Percentiles rank a stretch among this genome's conserved stretches.
phyloP scores from a whole-genome alignment of 305 asterid genomes.

The Rubia tinctorum region DNA sequence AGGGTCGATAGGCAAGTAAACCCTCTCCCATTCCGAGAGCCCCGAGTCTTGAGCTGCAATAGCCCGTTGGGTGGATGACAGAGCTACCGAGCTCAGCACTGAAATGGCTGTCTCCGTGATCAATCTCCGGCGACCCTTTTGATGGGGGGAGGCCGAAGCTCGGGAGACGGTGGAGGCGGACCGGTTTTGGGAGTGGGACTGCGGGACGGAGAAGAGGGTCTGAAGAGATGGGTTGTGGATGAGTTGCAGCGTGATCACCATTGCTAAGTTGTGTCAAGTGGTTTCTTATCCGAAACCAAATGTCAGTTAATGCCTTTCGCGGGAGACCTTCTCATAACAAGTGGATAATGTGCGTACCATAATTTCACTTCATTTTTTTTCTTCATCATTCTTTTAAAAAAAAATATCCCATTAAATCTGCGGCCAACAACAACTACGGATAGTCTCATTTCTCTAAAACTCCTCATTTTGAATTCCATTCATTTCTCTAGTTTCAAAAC shows the following conservation, averaged over 20 bases:
- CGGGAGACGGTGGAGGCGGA: conserved; percentile 1
- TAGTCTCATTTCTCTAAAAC: no score
- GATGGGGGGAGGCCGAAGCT: conserved; percentile 22
- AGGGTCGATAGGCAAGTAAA: conserved; percentile 81
- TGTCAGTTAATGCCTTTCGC: conserved; percentile 3
- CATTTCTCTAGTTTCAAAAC: no score
- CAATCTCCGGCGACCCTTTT: conserved; percentile 52
- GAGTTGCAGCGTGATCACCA: conserved; percentile 24
- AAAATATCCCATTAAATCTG: no score
- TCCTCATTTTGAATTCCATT: no score
- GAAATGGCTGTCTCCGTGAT: conserved; percentile 46
- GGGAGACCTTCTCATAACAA: not conserved
- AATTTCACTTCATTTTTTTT: no score
- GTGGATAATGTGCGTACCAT: not conserved
- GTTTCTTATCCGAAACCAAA: conserved; percentile 5
- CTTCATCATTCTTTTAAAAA: no score
- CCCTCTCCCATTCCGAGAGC: conserved; percentile 91
- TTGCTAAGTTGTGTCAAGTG: not conserved
- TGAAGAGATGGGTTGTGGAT: conserved; percentile 20
- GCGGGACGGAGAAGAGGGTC: conserved; percentile 17
- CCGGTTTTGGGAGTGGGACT: not conserved
- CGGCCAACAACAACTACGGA: no score
- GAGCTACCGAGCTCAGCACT: conserved; percentile 10
- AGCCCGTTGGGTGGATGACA: conserved; percentile 17
- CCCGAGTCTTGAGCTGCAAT: conserved; percentile 48